Percentiles rank a stretch among this genome's conserved stretches.
Evolutionary conservation across 2,329 filamentous ascomycete genomes (phyloP).

Genomic region (Penicillium vulpinum): DNA sequence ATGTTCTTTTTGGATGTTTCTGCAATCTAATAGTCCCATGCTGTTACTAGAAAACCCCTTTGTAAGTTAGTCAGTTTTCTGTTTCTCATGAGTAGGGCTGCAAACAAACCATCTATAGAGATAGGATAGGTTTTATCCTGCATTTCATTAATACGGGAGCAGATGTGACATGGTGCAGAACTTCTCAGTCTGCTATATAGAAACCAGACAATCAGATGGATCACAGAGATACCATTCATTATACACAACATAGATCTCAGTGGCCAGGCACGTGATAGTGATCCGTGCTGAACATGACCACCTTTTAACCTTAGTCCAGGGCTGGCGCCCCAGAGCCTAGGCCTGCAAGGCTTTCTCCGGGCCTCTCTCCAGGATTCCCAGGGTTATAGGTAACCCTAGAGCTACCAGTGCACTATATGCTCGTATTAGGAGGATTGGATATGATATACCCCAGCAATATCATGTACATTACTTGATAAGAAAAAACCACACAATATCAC

Average conservation of each 20-base stretch:
- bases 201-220: too few species aligned
- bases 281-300: not conserved
- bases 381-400: not conserved
- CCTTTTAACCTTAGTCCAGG: too few species aligned
- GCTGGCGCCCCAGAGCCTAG: too few species aligned
- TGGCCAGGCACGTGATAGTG: not conserved
- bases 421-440: not conserved
- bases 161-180: too few species aligned
- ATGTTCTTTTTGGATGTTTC: not conserved
- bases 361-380: not conserved
- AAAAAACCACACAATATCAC: not conserved
- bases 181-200: too few species aligned
- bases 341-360: not conserved
- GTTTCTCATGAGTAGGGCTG: not conserved
- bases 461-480: too few species aligned
- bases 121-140: too few species aligned
- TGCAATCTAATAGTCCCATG: not conserved
- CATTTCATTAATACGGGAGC: too few species aligned
- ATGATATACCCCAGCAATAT: not conserved
- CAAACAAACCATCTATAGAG: not conserved
- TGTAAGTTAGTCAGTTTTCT: not conserved
- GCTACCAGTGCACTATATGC: not conserved
- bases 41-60: not conserved
- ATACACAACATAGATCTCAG: too few species aligned
- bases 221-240: too few species aligned